phyloP scores from a whole-genome alignment of 2,329 filamentous ascomycete genomes.

The Piedraia hortae region DNA sequence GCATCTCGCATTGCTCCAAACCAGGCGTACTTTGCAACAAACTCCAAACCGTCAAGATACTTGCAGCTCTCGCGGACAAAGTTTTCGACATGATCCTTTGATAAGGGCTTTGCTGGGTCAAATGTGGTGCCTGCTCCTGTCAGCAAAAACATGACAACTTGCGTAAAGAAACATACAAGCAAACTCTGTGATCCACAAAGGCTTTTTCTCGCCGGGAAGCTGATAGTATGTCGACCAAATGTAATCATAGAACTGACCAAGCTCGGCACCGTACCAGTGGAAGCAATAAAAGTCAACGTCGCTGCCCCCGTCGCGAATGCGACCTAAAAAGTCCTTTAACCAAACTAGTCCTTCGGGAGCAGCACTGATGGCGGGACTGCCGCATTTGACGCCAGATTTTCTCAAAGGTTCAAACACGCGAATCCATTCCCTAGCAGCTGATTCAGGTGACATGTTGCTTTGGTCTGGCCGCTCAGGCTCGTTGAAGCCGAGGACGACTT shows the following conservation, averaged over 20 bases:
- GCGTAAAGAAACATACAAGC: conserved; percentile 4
- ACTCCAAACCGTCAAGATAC: conserved; percentile 11
- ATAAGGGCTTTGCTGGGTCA: conserved; percentile 6
- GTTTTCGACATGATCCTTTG: conserved; percentile 8
- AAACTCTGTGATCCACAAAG: conserved; percentile 12
- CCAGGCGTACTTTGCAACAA: conserved; percentile 12
- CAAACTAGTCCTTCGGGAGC: conserved; percentile 8
- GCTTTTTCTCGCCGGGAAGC: conserved; percentile 5
- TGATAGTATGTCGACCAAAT: conserved; percentile 9
- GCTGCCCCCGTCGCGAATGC: conserved; percentile 6
- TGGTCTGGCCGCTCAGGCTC: conserved; percentile 12
- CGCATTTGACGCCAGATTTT: conserved; percentile 6
- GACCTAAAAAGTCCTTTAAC: conserved; percentile 8
- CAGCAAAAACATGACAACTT: background rate
- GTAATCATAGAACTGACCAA: conserved; percentile 12
- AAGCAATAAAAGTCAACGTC: conserved; percentile 11
- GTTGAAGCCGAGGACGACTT: conserved; percentile 8
- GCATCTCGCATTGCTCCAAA: conserved; percentile 11
- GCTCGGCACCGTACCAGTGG: conserved; percentile 10
- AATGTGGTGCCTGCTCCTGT: conserved; percentile 11
- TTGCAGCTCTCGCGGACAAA: conserved; percentile 8
- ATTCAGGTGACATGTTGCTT: conserved; percentile 8
- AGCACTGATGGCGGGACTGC: conserved; percentile 9
- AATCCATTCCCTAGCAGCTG: conserved; percentile 9
- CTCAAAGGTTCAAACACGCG: conserved; percentile 9